Conservation (phyloP, 1,284 basidiomycete species). For the Thecaphora frezii region DNA sequence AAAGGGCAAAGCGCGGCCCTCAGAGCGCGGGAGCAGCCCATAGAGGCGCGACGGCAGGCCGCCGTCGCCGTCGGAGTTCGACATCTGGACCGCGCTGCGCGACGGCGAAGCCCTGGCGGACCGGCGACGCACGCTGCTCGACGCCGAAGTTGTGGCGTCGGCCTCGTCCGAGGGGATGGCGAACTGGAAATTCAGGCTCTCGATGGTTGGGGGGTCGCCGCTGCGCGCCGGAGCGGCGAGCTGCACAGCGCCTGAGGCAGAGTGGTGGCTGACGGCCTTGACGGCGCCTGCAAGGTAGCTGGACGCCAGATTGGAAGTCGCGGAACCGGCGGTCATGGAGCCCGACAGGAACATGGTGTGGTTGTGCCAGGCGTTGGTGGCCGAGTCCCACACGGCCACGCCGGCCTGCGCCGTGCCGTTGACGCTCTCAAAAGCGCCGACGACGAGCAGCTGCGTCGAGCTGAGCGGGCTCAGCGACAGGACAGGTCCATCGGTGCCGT, state of each 20-base stretch:
- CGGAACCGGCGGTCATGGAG: conserved; percentile 71
- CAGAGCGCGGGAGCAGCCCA: conserved; percentile 11
- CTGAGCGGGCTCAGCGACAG: conserved; percentile 65
- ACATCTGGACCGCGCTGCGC: too few species aligned
- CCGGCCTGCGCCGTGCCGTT: conserved; percentile 64
- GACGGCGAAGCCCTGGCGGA: too few species aligned
- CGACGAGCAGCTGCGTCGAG: conserved; percentile 67
- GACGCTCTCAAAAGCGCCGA: conserved; percentile 74
- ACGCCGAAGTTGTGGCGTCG: conserved; percentile 14
- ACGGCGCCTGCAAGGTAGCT: conserved; percentile 62
- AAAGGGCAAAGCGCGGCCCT: background rate
- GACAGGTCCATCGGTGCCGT: conserved; percentile 78
- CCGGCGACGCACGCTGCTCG: too few species aligned
- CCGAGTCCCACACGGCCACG: conserved; percentile 76
- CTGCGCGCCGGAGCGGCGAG: conserved; percentile 52
- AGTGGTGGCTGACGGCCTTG: conserved; percentile 58
- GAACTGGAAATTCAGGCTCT: conserved; percentile 49
- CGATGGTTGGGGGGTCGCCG: conserved; percentile 48
- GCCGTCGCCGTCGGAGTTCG: background rate
- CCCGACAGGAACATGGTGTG: conserved; percentile 62
- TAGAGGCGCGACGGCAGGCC: conserved; percentile 17
- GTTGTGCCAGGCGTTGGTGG: conserved; percentile 67
- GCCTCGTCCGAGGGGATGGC: conserved; percentile 67
- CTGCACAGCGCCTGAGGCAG: conserved; percentile 61
- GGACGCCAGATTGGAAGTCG: conserved; percentile 62